These are phyloP conservation scores for Erythrophleum ivorense DNA, from an alignment of 331 rosid genomes.

Conservation along the genomic window DNA sequence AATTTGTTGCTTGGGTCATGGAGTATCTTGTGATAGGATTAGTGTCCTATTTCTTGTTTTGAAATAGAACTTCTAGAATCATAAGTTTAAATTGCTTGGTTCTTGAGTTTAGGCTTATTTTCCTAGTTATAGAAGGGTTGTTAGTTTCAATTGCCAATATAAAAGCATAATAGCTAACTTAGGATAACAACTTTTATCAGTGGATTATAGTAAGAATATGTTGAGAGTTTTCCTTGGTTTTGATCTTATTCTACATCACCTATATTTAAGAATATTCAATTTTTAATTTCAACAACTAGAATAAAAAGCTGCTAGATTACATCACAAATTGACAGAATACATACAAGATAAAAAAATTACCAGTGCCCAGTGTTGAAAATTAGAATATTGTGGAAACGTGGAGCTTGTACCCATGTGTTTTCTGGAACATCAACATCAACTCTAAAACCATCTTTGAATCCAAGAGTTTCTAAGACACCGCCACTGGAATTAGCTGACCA, in stretches of 20 bases:
- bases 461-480: conserved; percentile 62
- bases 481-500: conserved; percentile 63
- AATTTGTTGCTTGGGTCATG: not conserved
- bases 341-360: not conserved
- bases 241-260: not conserved
- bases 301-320: not conserved
- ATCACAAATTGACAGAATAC: not conserved
- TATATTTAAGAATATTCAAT: conserved; percentile 2
- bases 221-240: not conserved
- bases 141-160: too few relatives aligned
- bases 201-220: not conserved
- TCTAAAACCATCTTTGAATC: conserved; percentile 64
- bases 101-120: not conserved
- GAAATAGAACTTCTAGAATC: not conserved
- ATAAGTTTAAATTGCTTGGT: too few relatives aligned
- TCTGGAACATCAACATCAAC: conserved; percentile 59
- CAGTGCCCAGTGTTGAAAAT: conserved; percentile 18
- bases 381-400: conserved; percentile 2
- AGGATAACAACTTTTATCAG: not conserved
- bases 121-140: not conserved
- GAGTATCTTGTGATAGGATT: not conserved
- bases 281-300: conserved; percentile 26
- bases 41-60: not conserved
- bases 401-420: conserved; percentile 20
- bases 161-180: not conserved